Base-by-base conservation (phyloP, 2,329 filamentous ascomycete genomes). In the Calcarisporium arbuscula region DNA sequence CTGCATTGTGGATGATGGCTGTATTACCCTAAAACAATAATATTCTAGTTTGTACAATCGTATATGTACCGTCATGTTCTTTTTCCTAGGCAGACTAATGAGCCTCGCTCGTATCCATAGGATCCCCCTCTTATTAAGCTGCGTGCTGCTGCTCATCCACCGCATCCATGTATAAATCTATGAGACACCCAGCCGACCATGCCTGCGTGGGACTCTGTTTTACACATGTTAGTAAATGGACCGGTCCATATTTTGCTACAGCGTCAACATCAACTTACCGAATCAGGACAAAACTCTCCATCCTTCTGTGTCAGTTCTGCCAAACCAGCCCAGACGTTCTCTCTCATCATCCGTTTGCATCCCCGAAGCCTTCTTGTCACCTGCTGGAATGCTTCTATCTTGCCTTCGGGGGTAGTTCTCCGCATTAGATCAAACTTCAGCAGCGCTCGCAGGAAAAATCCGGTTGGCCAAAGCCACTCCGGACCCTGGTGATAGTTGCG, bases 401-500 rank as follows among this genome's bases (percentile, higher is more conserved):
- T 75, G 43, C 83, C 85, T 50, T 85, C 70, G 0, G 56, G 47
- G 3, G 60, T 61, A 22, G 47, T 49, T 31, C 86, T 74, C 19
- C 88, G 72, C 65, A 74, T 72, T 32, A 96, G 65, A 56, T 95
- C 88, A 52, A 96, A 96, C 58, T 88, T 85, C 43, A 98, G 72
- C 45, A 98, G 67, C 2, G 92, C 92, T 31, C 94, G 80, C 16
- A 95, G 70, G 70, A 95, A 98, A 68, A 88, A 98, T 5, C 92
- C 92, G 2, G 87, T 90, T 1, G 90, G 94, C 92, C 92, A 98
- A 17, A 95, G 66, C 92, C 92, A 98, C 59, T 98, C 92, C 0
- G 92, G 94, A 5, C 92, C 92, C 59, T 96, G 90, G 60, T 98
- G 92, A 63, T 98, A 98, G 62, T 96, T 98, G 37, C 92, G 75